phyloP scores from a whole-genome alignment of 148 eudicot species.

The Persicaria tinctoria region DNA sequence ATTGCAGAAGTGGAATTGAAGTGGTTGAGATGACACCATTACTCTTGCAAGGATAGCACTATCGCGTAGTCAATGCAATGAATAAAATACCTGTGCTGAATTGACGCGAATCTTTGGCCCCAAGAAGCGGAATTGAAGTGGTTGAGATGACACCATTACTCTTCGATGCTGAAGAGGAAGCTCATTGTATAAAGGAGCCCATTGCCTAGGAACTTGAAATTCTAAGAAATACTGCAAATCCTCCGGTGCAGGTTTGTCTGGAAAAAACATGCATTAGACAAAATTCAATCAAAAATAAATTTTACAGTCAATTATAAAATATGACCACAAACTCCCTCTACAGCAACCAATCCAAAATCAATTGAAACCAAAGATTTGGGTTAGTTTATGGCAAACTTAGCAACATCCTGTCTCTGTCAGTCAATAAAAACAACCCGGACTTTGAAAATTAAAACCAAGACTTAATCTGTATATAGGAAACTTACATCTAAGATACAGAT shows the following conservation, averaged over 20 bases:
- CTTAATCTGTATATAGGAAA: background rate
- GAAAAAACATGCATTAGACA: slow-evolving; percentile 5
- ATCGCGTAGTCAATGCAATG: background rate
- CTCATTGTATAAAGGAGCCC: slow-evolving; percentile 95
- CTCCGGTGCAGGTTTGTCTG: slow-evolving; percentile 80
- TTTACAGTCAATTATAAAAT: too few species aligned
- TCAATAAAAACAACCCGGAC: background rate
- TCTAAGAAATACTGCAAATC: slow-evolving; percentile 88
- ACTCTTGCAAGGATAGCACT: background rate
- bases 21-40: slow-evolving; percentile 43
- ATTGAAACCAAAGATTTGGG: background rate
- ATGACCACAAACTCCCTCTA: background rate
- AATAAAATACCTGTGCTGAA: slow-evolving; percentile 55
- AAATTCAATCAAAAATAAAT: background rate
- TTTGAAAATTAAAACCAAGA: background rate
- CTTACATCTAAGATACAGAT: slow-evolving; percentile 91
- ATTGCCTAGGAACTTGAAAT: slow-evolving; percentile 92
- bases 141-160: slow-evolving; percentile 43
- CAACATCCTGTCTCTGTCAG: background rate
- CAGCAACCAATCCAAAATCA: slow-evolving; percentile 6
- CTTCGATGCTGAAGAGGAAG: slow-evolving; percentile 91
- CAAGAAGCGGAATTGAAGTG: slow-evolving; percentile 60
- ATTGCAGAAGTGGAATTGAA: slow-evolving; percentile 45
- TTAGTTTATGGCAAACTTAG: background rate
- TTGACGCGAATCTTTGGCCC: slow-evolving; percentile 79